These are phyloP conservation scores for Pseudogymnoascus sp. DNA, from an alignment of 2,329 filamentous ascomycete species.

Conservation along the genomic window DNA sequence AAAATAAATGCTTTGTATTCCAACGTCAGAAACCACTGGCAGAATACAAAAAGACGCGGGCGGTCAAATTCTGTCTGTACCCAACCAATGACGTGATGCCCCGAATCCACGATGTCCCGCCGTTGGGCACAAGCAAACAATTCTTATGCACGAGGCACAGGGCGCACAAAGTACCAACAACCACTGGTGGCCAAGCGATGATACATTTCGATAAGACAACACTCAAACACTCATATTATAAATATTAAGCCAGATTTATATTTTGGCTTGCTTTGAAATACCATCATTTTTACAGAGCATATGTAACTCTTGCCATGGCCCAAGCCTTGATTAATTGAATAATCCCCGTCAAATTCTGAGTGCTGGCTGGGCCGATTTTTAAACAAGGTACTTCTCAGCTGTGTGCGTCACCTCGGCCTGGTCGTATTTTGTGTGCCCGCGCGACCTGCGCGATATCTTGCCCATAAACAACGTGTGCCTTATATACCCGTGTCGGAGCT, in stretches of 20 bases:
- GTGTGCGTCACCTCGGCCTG: constrained; percentile 5
- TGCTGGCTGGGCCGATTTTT: constrained; percentile 5
- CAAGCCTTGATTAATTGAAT: neutral
- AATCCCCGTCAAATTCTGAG: neutral
- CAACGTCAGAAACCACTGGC: neutral
- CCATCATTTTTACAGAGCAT: neutral
- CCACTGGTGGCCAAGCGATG: neutral
- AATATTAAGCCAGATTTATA: constrained; percentile 4
- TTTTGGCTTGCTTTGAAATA: neutral
- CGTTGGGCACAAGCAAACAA: constrained; percentile 5
- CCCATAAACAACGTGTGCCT: neutral
- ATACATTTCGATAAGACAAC: neutral
- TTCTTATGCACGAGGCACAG: neutral
- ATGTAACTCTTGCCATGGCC: neutral
- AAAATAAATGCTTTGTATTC: neutral
- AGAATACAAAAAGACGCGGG: constrained; percentile 1
- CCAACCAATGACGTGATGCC: constrained; percentile 5
- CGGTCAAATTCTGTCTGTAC: neutral
- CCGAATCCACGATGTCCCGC: constrained; percentile 4
- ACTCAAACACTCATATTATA: constrained; percentile 5
- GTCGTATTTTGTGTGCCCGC: neutral
- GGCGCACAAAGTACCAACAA: neutral
- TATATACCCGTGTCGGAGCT: constrained; percentile 1
- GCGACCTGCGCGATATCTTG: constrained; percentile 1
- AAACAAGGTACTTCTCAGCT: neutral